Evolutionary conservation across 2,329 filamentous ascomycete genomes (phyloP).

Genomic region (Aureobasidium sp.): DNA sequence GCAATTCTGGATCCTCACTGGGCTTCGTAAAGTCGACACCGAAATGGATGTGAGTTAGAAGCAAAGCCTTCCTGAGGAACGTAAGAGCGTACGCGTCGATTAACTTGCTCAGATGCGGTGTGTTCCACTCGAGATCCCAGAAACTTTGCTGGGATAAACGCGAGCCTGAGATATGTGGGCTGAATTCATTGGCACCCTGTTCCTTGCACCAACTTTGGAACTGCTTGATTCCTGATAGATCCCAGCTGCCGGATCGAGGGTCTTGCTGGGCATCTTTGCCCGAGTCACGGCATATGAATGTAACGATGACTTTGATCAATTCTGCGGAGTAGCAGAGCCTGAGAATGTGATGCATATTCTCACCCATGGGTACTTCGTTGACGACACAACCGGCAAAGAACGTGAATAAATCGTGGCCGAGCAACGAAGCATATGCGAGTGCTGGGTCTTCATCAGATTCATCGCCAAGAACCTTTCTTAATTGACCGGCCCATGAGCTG

Average conservation of each 20-base stretch:
- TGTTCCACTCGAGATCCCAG: not conserved
- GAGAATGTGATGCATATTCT: conserved; percentile 68
- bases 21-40: conserved; percentile 75
- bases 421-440: conserved; percentile 43
- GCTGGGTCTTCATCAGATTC: conserved; percentile 32
- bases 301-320: conserved; percentile 69
- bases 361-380: conserved; percentile 45
- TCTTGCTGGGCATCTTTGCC: not conserved
- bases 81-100: conserved; percentile 72
- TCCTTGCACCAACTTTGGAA: conserved; percentile 7
- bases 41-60: conserved; percentile 80
- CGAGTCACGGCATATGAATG: conserved; percentile 20
- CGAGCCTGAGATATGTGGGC: not conserved
- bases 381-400: conserved; percentile 70
- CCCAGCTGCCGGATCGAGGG: conserved; percentile 6
- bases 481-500: not conserved
- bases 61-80: conserved; percentile 76
- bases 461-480: conserved; percentile 3
- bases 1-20: conserved; percentile 21
- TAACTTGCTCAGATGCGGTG: not conserved
- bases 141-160: not conserved
- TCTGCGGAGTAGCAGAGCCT: conserved; percentile 85
- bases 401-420: conserved; percentile 64
- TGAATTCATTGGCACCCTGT: not conserved
- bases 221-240: not conserved